These are phyloP conservation scores for Leishmania guyanensis DNA, from an alignment of 208 protist species.

Conservation along the genomic window DNA sequence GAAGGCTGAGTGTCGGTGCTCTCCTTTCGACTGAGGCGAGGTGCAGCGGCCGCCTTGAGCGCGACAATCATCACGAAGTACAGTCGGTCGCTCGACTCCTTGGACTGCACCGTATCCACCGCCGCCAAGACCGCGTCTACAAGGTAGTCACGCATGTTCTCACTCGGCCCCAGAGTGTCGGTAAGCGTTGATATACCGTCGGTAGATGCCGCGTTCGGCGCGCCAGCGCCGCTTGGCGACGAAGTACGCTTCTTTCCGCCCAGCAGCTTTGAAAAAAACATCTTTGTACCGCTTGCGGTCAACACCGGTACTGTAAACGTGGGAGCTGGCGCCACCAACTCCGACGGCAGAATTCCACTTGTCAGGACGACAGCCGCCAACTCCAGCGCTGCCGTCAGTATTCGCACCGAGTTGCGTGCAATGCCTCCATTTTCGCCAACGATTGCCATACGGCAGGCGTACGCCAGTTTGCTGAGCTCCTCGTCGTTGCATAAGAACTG, in stretches of 20 bases:
- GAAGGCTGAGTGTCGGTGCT: conserved; percentile 18
- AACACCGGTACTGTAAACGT: conserved; percentile 39
- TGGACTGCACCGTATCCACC: conserved; percentile 33
- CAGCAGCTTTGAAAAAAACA: conserved; percentile 71
- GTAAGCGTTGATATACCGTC: neutral
- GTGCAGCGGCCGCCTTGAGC: conserved; percentile 60
- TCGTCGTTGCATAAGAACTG: conserved; percentile 35
- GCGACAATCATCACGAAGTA: conserved; percentile 63
- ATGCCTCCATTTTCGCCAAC: conserved; percentile 42
- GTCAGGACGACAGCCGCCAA: conserved; percentile 57
- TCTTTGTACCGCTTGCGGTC: conserved; percentile 36
- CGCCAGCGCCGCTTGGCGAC: neutral
- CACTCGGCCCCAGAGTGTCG: conserved; percentile 18
- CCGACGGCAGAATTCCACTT: conserved; percentile 54
- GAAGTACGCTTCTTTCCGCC: conserved; percentile 21
- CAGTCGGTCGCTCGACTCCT: conserved; percentile 59
- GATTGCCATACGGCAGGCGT: conserved; percentile 47
- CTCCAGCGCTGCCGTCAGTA: conserved; percentile 52
- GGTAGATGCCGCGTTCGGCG: neutral
- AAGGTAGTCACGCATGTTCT: conserved; percentile 55
- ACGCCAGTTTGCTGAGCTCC: conserved; percentile 51
- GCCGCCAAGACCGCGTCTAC: conserved; percentile 67
- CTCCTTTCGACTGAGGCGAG: conserved; percentile 36
- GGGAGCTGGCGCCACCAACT: conserved; percentile 32
- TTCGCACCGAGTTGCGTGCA: conserved; percentile 33